Evolutionary conservation across 2,329 filamentous ascomycete genomes (phyloP).

Genomic region (Cladophialophora chaetospira): DNA sequence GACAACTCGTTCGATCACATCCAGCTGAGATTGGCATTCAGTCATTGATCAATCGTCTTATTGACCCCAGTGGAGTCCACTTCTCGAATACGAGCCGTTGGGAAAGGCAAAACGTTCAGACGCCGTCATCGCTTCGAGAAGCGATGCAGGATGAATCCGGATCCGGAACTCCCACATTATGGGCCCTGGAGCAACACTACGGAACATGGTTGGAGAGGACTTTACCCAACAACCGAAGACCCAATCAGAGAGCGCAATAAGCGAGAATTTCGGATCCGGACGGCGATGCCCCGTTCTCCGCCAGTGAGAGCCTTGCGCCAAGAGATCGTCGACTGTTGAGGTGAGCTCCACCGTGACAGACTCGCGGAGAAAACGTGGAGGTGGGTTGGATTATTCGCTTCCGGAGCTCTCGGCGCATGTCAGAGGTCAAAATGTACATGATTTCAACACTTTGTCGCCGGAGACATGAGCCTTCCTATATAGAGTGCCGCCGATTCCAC

Average conservation of each 20-base stretch:
- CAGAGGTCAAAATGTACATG: slow-evolving; percentile 3
- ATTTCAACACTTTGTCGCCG: background rate
- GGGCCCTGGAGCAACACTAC: background rate
- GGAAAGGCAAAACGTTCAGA: no score
- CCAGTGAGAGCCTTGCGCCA: slow-evolving; percentile 4
- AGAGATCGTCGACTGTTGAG: no score
- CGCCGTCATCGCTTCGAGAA: no score
- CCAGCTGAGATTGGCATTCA: no score
- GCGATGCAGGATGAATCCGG: no score
- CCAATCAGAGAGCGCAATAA: background rate
- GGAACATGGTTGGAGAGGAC: background rate
- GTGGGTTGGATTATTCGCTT: slow-evolving; percentile 7
- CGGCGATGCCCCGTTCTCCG: slow-evolving; percentile 3
- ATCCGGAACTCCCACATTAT: background rate
- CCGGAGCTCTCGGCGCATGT: slow-evolving; percentile 15
- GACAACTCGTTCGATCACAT: no score
- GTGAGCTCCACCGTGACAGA: background rate
- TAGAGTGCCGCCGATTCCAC: background rate
- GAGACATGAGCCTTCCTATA: slow-evolving; percentile 3
- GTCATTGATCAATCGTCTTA: no score
- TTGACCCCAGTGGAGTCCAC: no score
- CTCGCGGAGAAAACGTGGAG: slow-evolving; percentile 13
- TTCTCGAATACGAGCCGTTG: no score
- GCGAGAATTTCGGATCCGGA: slow-evolving; percentile 3
- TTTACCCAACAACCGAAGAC: background rate